Evolutionary conservation across 805 yeast species (phyloP), one percentile per base, ranked within the genome.

Genomic region (Saccharomycopsis selenospora): DNA sequence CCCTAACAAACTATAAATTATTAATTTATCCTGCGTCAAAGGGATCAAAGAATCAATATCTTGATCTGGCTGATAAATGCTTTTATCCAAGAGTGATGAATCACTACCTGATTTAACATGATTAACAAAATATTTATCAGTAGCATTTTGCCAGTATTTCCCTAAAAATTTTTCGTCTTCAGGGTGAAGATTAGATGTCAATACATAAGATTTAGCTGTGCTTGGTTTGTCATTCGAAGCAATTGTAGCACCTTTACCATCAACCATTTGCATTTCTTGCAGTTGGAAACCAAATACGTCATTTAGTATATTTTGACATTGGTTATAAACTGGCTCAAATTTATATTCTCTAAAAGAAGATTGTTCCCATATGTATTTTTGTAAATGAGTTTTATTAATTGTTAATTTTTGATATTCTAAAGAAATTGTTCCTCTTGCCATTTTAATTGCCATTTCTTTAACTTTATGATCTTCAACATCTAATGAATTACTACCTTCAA

Each of bases 1-100:
- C 13, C 61, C 26, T 1, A 55, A 49, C 0, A 63, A 28, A 0
- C 64, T 65, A 25, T 54, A 56, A 2, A 53, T 25, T 14, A 54
- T 41, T 3, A 61, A 40, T 2, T 56, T 51, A 3, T 43, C 26
- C 17, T 59, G 63, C 0, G 58, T 48, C 17, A 38, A 28, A 2
- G 56, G 56, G n/a, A n/a, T n/a, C 17, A 53, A 40, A 7, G 17
- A 6, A 11, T 14, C 30, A 5, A n/a, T 5, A 17, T 29, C 38
- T 30, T 17, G 10, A 7, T 11, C 29, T 5, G n/a, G 10, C 13
- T 18, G 14, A 20, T 4, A n/a, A 4, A 24, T 17, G 18, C 33
- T 36, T 8, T 49, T 49, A 10, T 45, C 51, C 10, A 28, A 18
- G 6, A 45, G 18, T 3, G 44, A 23, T 43, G 20, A 36, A 38